phyloP scores from a whole-genome alignment of 768 basidiomycete species.

The Leucocoprinus sp. region DNA sequence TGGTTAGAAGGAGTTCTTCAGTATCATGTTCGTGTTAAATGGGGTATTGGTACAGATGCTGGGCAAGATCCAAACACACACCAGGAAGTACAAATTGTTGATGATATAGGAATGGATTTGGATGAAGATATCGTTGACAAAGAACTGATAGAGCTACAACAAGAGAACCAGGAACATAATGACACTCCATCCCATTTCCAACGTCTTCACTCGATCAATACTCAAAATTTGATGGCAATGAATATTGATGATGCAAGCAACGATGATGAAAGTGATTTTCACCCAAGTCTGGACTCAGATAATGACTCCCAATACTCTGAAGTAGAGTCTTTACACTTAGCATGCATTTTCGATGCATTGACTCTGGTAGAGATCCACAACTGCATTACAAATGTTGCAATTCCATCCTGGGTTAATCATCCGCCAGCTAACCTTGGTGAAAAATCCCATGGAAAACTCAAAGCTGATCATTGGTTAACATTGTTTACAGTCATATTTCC shows the following conservation, averaged over 20 bases:
- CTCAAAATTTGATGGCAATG: not conserved
- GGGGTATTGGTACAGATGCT: not conserved
- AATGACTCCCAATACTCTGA: too few species aligned
- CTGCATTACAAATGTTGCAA: constrained; percentile 8
- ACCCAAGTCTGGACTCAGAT: too few species aligned
- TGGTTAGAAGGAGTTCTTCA: constrained; percentile 21
- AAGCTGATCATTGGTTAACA: constrained; percentile 17
- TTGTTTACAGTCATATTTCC: constrained; percentile 17
- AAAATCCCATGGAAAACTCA: constrained; percentile 17
- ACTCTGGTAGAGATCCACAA: constrained; percentile 8
- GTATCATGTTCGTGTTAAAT: not conserved
- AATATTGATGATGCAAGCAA: not conserved
- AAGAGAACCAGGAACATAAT: not conserved
- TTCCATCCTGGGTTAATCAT: constrained; percentile 15
- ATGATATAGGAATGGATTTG: not conserved
- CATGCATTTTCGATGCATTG: constrained; percentile 5
- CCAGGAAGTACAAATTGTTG: too few species aligned
- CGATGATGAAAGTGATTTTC: not conserved
- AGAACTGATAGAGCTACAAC: not conserved
- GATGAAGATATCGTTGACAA: not conserved
- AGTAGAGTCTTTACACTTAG: too few species aligned
- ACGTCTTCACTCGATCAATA: not conserved
- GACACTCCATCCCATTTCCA: not conserved
- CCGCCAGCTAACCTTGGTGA: constrained; percentile 18
- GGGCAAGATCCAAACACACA: too few species aligned